Evolutionary conservation across 1,284 basidiomycete species (phyloP).

Genomic region (Ganoderma lingzhi): DNA sequence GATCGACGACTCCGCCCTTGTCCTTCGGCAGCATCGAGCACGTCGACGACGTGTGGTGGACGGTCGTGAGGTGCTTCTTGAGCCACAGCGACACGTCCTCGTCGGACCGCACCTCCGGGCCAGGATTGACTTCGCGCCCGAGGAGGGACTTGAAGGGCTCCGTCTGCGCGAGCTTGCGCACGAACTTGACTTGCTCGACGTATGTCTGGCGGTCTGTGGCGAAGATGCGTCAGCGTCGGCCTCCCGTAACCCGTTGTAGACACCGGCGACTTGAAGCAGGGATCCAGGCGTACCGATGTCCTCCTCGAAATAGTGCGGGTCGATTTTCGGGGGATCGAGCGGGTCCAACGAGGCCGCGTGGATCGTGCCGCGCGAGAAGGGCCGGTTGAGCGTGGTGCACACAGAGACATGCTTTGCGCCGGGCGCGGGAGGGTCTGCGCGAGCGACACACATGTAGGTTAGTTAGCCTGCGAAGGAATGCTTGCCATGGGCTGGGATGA

Average conservation of each 20-base stretch:
- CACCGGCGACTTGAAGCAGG: no score
- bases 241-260: no score
- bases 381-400: conserved; percentile 38
- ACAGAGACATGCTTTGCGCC: conserved; percentile 44
- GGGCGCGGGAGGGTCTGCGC: conserved; percentile 33
- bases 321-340: conserved; percentile 48
- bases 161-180: conserved; percentile 48
- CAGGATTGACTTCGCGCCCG: conserved; percentile 47
- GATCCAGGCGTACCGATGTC: conserved; percentile 46
- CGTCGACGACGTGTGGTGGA: conserved; percentile 37
- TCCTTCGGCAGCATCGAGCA: conserved; percentile 56
- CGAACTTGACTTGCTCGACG: conserved; percentile 58
- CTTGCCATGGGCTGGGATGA: not conserved
- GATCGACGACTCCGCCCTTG: conserved; percentile 60
- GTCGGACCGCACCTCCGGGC: conserved; percentile 36
- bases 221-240: not conserved
- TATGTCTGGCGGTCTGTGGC: conserved; percentile 48
- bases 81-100: conserved; percentile 25
- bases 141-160: conserved; percentile 51
- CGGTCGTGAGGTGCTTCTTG: conserved; percentile 18
- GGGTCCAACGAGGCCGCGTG: conserved; percentile 52
- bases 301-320: conserved; percentile 58
- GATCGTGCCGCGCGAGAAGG: conserved; percentile 50
- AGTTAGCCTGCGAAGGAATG: not conserved
- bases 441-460: no score